phyloP scores from a whole-genome alignment of 257 asterid species.

The Vinca minor region DNA sequence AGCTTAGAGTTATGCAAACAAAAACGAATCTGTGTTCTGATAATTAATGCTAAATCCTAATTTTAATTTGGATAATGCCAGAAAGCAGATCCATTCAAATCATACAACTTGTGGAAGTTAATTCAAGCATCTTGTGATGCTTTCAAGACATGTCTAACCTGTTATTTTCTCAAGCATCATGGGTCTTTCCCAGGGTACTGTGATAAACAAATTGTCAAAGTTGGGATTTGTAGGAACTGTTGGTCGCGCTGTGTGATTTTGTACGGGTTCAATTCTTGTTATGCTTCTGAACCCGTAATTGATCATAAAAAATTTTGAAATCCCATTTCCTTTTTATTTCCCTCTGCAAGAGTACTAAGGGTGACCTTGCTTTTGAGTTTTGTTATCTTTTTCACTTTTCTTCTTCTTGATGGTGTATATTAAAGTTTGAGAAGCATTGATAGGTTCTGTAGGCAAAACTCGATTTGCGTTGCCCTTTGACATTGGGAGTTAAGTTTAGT shows the following conservation, averaged over 20 bases:
- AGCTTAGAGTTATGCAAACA: background rate
- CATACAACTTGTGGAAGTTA: background rate
- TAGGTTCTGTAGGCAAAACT: background rate
- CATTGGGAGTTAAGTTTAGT: background rate
- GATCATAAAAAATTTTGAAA: background rate
- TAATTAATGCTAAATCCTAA: background rate
- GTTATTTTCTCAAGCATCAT: background rate
- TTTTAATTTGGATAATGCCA: background rate
- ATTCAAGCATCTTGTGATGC: background rate
- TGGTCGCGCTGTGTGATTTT: background rate
- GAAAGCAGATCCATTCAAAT: background rate
- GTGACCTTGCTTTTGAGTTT: background rate
- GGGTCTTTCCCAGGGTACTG: background rate
- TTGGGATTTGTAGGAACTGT: background rate
- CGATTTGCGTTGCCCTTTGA: background rate
- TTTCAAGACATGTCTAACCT: background rate
- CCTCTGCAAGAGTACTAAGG: background rate
- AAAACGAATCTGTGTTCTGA: background rate
- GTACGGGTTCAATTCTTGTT: background rate
- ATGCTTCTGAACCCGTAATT: background rate
- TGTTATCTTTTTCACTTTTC: background rate
- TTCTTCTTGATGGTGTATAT: background rate
- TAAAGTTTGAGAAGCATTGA: background rate
- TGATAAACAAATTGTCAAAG: background rate
- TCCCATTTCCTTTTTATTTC: background rate